These are phyloP conservation scores for Rubroboletus satanas DNA, from an alignment of 768 basidiomycete species.

Conservation along the genomic window DNA sequence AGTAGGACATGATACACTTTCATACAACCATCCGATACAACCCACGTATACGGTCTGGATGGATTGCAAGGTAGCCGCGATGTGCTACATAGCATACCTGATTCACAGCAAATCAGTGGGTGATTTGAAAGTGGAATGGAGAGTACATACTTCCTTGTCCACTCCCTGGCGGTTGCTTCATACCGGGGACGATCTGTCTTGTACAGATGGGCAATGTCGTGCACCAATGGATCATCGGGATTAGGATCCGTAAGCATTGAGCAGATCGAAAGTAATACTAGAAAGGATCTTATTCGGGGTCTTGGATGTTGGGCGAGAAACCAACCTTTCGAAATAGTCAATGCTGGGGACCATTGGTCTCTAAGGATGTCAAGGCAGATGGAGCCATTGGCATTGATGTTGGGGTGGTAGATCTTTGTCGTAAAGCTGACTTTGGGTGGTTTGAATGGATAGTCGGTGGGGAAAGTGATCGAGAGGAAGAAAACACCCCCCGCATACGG, in stretches of 20 bases:
- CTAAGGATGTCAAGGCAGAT: conserved; percentile 98
- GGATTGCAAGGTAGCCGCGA: conserved; percentile 22
- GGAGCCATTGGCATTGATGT: conserved; percentile 99
- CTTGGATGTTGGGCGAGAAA: neutral
- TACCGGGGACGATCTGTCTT: conserved; percentile 98
- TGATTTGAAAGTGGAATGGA: neutral
- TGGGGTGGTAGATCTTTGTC: conserved; percentile 99
- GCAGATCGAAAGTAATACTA: conserved; percentile 95
- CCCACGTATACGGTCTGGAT: conserved; percentile 18
- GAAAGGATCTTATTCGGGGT: neutral
- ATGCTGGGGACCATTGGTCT: conserved; percentile 98
- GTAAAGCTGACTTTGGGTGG: conserved; percentile 99
- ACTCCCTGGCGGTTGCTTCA: conserved; percentile 97
- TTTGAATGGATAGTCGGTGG: conserved; percentile 99
- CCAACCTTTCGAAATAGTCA: conserved; percentile 98
- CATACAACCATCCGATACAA: conserved; percentile 32
- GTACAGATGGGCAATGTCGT: conserved; percentile 98
- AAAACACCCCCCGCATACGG: conserved; percentile 99
- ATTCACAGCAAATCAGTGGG: neutral
- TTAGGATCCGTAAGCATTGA: conserved; percentile 99
- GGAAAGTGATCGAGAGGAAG: conserved; percentile 93
- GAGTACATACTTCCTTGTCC: conserved; percentile 91
- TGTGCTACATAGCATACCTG: conserved; percentile 54
- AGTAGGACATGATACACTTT: conserved; percentile 33
- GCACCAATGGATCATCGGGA: conserved; percentile 97